These are phyloP conservation scores for Tetragonia tetragonoides DNA, from an alignment of 148 eudicot genomes.

Conservation along the genomic window DNA sequence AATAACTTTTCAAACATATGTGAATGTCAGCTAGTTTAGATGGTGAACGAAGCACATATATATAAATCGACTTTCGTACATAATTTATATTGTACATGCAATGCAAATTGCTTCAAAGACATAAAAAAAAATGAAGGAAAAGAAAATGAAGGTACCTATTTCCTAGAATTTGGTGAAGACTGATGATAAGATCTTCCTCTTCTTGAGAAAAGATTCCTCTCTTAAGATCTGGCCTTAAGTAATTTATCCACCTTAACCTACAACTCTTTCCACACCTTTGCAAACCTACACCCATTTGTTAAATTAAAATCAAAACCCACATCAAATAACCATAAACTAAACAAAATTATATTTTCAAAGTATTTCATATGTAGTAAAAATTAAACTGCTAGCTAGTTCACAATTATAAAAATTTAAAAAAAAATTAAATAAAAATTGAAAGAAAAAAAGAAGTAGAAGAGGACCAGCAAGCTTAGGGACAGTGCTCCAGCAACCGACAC, in stretches of 20 bases:
- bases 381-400: too few species aligned
- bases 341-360: not conserved
- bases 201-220: conserved; percentile 78
- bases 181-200: conserved; percentile 65
- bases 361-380: not conserved
- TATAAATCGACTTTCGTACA: too few species aligned
- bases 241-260: conserved; percentile 83
- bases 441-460: too few species aligned
- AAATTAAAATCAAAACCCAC: not conserved
- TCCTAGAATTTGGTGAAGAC: conserved; percentile 66
- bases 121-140: not conserved
- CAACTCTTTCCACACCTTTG: conserved; percentile 94
- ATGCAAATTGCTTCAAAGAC: not conserved
- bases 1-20: not conserved
- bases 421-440: not conserved
- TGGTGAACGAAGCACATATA: not conserved
- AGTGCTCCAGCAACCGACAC: conserved; percentile 50
- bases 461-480: conserved; percentile 48
- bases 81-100: too few species aligned
- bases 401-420: too few species aligned
- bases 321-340: not conserved
- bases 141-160: conserved; percentile 45
- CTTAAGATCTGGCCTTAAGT: conserved; percentile 82
- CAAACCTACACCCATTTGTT: conserved; percentile 40
- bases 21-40: not conserved